Conservation (phyloP, 805 yeast species). For the Metschnikowia corniflorae region DNA sequence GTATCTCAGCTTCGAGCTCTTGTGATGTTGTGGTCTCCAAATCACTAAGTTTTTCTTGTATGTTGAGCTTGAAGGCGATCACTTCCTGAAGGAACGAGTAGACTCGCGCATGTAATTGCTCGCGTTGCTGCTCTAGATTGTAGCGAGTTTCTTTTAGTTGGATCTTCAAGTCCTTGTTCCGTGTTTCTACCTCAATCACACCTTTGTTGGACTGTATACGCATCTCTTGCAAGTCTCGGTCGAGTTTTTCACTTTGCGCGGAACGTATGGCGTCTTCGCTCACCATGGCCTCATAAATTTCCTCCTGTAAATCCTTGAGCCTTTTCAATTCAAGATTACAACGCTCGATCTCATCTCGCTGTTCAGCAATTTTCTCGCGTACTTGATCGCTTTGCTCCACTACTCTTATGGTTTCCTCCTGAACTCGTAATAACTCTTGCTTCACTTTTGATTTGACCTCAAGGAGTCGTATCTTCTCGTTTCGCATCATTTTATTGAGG, state of each 20-base stretch:
- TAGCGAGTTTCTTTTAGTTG: constrained; percentile 50
- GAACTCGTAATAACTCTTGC: constrained; percentile 43
- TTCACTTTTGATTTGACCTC: constrained; percentile 34
- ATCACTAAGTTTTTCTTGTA: constrained; percentile 62
- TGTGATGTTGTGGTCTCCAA: constrained; percentile 46
- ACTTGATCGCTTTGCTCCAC: constrained; percentile 59
- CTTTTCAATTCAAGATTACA: constrained; percentile 55
- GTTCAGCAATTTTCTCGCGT: constrained; percentile 53
- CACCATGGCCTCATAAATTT: constrained; percentile 50
- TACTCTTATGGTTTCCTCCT: constrained; percentile 54
- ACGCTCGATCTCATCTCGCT: constrained; percentile 52
- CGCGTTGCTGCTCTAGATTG: constrained; percentile 45
- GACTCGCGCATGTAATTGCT: constrained; percentile 49
- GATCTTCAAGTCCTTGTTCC: constrained; percentile 48
- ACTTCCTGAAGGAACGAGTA: constrained; percentile 57
- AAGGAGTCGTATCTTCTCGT: constrained; percentile 42
- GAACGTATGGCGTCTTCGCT: constrained; percentile 51
- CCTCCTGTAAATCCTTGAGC: constrained; percentile 52
- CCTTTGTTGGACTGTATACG: constrained; percentile 49
- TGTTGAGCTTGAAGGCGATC: constrained; percentile 60
- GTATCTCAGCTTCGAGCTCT: constrained; percentile 26
- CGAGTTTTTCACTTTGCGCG: constrained; percentile 64
- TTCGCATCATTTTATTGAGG: constrained; percentile 44
- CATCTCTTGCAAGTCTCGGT: constrained; percentile 51
- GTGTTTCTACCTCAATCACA: constrained; percentile 42